A percentile compares a stretch with the other conserved stretches of the same genome.
Evolutionary conservation across 257 asterid species (phyloP).

Genomic region (Nicotiana undulata): DNA sequence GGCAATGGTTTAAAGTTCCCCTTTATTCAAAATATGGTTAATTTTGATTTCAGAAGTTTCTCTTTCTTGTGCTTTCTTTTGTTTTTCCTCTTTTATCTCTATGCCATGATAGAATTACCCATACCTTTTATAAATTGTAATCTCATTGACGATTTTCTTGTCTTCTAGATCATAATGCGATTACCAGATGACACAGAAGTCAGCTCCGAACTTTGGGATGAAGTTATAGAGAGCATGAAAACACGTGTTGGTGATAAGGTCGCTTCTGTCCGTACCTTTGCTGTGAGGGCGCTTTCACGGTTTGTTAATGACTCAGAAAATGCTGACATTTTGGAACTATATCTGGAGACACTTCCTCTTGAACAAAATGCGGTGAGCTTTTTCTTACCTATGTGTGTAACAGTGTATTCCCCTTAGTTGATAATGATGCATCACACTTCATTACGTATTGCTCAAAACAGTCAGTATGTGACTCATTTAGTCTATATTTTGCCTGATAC

Average conservation of each 20-base stretch:
- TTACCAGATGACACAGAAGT: constrained; percentile 96
- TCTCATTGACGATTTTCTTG: background rate
- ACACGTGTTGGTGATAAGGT: constrained; percentile 70
- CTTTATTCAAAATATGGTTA: background rate
- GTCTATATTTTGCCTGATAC: background rate
- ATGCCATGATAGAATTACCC: background rate
- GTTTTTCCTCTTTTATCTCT: background rate
- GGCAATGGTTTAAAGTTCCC: background rate
- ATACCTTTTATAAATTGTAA: background rate
- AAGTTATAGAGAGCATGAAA: constrained; percentile 75
- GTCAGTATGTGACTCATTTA: background rate
- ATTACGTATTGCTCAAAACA: background rate
- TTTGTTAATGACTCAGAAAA: constrained; percentile 73
- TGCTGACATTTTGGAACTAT: constrained; percentile 64
- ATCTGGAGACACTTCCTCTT: constrained; percentile 57
- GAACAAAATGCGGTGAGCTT: constrained; percentile 70
- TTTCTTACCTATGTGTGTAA: background rate
- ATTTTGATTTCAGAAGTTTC: background rate
- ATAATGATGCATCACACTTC: background rate
- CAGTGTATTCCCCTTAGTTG: background rate
- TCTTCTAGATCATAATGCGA: constrained; percentile 69
- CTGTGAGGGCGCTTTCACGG: constrained; percentile 88
- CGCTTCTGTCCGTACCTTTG: constrained; percentile 68
- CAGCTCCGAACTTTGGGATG: constrained; percentile 86
- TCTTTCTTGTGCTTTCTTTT: background rate